Base-by-base conservation (phyloP, 441 rosid genomes). In the Pelargonium australe region DNA sequence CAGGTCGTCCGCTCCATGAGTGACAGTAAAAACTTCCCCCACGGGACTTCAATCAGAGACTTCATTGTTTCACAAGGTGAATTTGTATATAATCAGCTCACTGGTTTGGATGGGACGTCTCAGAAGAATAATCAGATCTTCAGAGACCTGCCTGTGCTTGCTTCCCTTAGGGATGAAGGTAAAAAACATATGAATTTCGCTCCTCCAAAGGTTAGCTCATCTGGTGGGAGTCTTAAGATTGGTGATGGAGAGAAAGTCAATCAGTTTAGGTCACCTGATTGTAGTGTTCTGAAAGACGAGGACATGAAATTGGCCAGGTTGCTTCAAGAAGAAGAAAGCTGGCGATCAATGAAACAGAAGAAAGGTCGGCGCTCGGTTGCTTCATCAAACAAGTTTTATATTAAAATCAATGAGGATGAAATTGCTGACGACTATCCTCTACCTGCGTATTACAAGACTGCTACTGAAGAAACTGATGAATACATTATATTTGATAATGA, bases 391-490 rank as follows among this genome's bases (percentile, higher is more conserved):
- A 80, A 76, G 51, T 70, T 77, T 70, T 88, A 88, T 78, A 83
- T 88, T 28, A 94, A 86, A 73, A 91, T 89, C 61, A 83, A 89
- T 55, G 97, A 91, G 73, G 87, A 91, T 74, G 93, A 94, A 66
- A 85, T 91, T 72, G 95, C 87, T 14, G 77, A 80, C 62, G 98
- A 94, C 75, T 94, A 91, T 73, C 97, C 98, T 65, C 83, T 88
- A 17, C 96, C 97, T 41, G 82, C 85, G 37, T 93, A 77, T 79
- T 93, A 91, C 82, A 85, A 81, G 73, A 80, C 71, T 66, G 72
- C 80, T 62, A 67, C 60, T 41, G 85, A 86, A 74, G 97, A 93
- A 85, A 80, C 79, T 55, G 91, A 88, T 73, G 98, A 93, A 71
- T 79, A 75, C 64, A 40, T 85, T 49, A 70, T 85, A 5, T 78